A percentile compares a stretch with the other conserved stretches of the same genome.
Conservation (phyloP, 768 basidiomycete species). For the Megacollybia marginata region DNA sequence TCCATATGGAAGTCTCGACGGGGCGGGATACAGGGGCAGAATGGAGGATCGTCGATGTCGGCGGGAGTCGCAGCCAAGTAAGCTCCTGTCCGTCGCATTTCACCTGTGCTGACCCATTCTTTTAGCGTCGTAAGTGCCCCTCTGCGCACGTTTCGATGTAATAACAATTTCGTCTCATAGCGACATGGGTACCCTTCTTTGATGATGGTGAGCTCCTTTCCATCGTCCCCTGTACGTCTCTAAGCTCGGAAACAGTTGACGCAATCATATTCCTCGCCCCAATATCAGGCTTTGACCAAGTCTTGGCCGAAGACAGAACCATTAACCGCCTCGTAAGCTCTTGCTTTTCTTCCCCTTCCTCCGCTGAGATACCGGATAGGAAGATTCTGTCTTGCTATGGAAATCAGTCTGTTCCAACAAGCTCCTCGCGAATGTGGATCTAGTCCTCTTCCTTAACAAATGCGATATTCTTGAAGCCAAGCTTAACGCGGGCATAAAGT, state of each 20-base stretch:
- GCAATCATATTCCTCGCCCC: constrained; percentile 76
- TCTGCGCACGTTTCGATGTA: not conserved
- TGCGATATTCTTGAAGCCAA: constrained; percentile 77
- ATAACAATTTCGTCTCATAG: constrained; percentile 17
- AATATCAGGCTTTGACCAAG: constrained; percentile 68
- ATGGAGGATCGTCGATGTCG: constrained; percentile 75
- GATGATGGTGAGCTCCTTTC: constrained; percentile 37
- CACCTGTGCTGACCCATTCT: not conserved
- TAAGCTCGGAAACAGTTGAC: constrained; percentile 32
- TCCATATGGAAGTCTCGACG: constrained; percentile 60
- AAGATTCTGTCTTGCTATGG: constrained; percentile 88
- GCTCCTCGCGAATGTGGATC: constrained; percentile 70
- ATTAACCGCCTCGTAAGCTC: constrained; percentile 51
- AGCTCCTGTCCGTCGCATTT: constrained; percentile 12
- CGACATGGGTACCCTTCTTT: constrained; percentile 67
- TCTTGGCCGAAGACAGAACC: constrained; percentile 52
- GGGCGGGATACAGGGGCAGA: constrained; percentile 53
- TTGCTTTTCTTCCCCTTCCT: not conserved
- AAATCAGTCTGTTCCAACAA: constrained; percentile 80
- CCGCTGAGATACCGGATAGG: constrained; percentile 28
- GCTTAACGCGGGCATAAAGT: constrained; percentile 51
- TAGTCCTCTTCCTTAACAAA: constrained; percentile 84
- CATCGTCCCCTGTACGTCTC: not conserved
- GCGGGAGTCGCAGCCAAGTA: constrained; percentile 68
- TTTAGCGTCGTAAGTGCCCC: constrained; percentile 26